Evolutionary conservation across 768 basidiomycete species (phyloP).

Genomic region (Mycena floridula): DNA sequence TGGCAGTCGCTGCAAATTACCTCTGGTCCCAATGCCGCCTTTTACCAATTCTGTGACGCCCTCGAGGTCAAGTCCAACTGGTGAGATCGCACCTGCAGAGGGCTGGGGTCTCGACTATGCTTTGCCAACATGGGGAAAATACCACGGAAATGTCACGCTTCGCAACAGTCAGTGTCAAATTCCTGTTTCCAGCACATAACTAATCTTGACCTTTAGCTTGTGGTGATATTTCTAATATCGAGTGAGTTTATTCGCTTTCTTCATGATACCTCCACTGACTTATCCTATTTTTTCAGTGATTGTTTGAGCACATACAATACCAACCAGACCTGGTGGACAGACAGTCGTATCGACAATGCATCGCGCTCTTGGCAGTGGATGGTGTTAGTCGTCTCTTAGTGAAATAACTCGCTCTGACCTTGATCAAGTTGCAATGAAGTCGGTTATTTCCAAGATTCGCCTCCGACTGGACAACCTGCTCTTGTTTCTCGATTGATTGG

Average conservation of each 20-base stretch:
- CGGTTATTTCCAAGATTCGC: slow-evolving; percentile 52
- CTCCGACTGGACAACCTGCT: slow-evolving; percentile 28
- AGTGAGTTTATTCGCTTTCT: neutral
- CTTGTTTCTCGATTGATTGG: slow-evolving; percentile 54
- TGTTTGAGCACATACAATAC: slow-evolving; percentile 38
- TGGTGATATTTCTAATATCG: neutral
- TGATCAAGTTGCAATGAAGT: slow-evolving; percentile 57
- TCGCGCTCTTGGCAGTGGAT: slow-evolving; percentile 68
- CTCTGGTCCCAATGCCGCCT: slow-evolving; percentile 35
- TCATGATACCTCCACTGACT: neutral
- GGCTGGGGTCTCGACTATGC: slow-evolving; percentile 65
- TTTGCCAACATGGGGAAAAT: slow-evolving; percentile 53
- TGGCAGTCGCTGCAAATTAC: slow-evolving; percentile 61
- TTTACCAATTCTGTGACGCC: slow-evolving; percentile 63
- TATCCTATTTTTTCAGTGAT: slow-evolving; percentile 19
- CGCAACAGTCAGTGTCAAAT: neutral
- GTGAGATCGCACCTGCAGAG: slow-evolving; percentile 36
- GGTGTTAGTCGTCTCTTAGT: slow-evolving; percentile 31
- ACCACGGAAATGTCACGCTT: slow-evolving; percentile 39
- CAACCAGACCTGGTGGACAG: slow-evolving; percentile 39
- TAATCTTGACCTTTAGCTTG: neutral
- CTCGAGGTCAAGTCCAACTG: slow-evolving; percentile 55
- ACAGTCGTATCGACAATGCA: slow-evolving; percentile 48
- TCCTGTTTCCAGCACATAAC: neutral
- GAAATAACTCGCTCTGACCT: neutral